Evolutionary conservation across 768 basidiomycete genomes (phyloP).

Genomic region (Gymnopilus junonius): DNA sequence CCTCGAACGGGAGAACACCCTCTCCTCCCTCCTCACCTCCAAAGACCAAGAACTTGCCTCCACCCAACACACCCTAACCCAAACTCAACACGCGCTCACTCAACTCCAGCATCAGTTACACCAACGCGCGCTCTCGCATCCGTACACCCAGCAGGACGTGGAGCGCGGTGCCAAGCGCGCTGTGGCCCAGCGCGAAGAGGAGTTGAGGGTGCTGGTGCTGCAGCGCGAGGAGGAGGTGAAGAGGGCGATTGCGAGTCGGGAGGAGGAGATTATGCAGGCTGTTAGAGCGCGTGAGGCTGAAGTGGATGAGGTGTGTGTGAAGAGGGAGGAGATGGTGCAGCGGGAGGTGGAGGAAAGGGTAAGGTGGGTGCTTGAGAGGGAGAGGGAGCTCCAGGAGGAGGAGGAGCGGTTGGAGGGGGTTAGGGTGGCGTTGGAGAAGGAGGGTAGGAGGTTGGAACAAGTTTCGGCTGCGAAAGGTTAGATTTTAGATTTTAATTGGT

Average conservation of each 20-base stretch:
- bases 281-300: slow-evolving; percentile 68
- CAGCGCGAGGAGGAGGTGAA: slow-evolving; percentile 76
- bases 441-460: too few species aligned
- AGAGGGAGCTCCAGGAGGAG: slow-evolving; percentile 53
- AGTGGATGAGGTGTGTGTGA: slow-evolving; percentile 53
- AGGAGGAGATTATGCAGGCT: slow-evolving; percentile 76
- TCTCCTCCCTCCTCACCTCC: slow-evolving; percentile 49
- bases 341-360: slow-evolving; percentile 57
- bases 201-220: slow-evolving; percentile 64
- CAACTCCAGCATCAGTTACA: background rate
- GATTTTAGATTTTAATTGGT: too few species aligned
- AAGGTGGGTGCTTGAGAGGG: slow-evolving; percentile 56
- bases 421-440: slow-evolving; percentile 50
- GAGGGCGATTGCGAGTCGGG: slow-evolving; percentile 62
- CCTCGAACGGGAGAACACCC: slow-evolving; percentile 56
- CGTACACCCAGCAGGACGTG: slow-evolving; percentile 28
- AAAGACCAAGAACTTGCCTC: slow-evolving; percentile 65
- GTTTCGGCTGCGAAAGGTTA: too few species aligned
- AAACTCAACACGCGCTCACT: slow-evolving; percentile 42
- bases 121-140: slow-evolving; percentile 1
- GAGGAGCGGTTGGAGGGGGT: slow-evolving; percentile 64
- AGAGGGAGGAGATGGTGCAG: slow-evolving; percentile 45
- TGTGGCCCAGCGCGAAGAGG: slow-evolving; percentile 66
- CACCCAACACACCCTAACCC: slow-evolving; percentile 48
- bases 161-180: slow-evolving; percentile 59